Evolutionary conservation across 768 basidiomycete genomes (phyloP), one percentile per base, ranked within the genome.

Genomic region (Dioszegia crocea): DNA sequence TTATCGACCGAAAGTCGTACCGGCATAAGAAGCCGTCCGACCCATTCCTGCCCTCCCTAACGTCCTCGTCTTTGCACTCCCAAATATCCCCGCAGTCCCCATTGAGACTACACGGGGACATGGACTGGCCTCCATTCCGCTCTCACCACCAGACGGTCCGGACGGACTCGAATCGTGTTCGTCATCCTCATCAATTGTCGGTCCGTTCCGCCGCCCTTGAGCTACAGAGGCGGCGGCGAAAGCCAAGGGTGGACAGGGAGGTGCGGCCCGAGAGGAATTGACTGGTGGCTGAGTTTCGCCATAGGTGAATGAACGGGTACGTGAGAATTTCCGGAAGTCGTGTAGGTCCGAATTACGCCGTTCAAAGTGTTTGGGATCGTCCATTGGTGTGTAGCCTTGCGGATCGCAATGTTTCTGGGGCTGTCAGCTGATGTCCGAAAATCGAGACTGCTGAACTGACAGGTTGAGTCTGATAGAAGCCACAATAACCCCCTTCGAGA

Each of bases 401-500:
- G 91, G 93, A 46, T 87, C 80, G 79, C 94, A 98, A 16, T 60
- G 63, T 8, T 55, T 61, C 76, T 77, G 36, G 9, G 47, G n/a
- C 38, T 12, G 4, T 50, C 24, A 60, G 46, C 19, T 3, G 6
- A 33, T 6, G 19, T 29, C 16, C 29, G 16, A 14, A 9, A 2
- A 19, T 12, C 8, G 23, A 4, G 23, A 14, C 4, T 16, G 10
- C 9, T 33, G 5, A 21, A 76, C 78, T 27, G 47, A 81, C 73
- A 1, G 84, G 79, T 51, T 83, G 86, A 23, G 80, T 78, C 66
- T 85, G 84, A 80, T 82, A 96, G 80, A 91, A 98, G 41, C 85
- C 83, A 66, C 86, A 90, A 77, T 97, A 99, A 12, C 96, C 96
- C 36, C 96, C 96, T 78, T 96, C 90, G 8, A 99, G 84, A 66